A percentile compares a stretch with the other conserved stretches of the same genome.
Evolutionary conservation across 2,329 filamentous ascomycete species (phyloP).

Genomic region (Xylaria digitata): DNA sequence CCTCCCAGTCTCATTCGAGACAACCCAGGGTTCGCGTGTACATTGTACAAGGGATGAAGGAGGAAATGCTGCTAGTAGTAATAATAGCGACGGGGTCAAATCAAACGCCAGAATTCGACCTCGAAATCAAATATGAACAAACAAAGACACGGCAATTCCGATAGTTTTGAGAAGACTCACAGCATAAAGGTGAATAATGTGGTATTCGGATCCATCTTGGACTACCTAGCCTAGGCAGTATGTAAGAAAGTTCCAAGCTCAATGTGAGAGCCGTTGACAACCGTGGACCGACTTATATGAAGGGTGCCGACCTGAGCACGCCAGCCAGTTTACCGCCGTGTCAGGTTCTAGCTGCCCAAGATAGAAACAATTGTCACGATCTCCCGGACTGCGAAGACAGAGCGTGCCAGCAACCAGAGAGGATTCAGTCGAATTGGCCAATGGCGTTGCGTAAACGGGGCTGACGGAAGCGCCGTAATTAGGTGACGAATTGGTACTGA

Average conservation of each 20-base stretch:
- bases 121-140: conserved; percentile 14
- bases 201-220: conserved; percentile 68
- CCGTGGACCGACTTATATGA: conserved; percentile 23
- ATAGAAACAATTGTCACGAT: conserved; percentile 29
- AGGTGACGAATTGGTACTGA: conserved; percentile 24
- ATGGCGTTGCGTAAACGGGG: conserved; percentile 34
- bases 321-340: conserved; percentile 32
- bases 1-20: conserved; percentile 17
- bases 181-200: conserved; percentile 76
- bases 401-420: conserved; percentile 24
- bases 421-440: conserved; percentile 36
- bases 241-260: not conserved
- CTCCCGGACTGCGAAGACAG: conserved; percentile 20
- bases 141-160: conserved; percentile 34
- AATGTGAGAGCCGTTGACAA: not conserved
- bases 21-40: conserved; percentile 13
- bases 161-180: conserved; percentile 60
- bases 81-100: conserved; percentile 2
- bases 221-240: not conserved
- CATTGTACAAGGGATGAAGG: conserved; percentile 35
- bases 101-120: not conserved
- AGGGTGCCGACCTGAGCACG: conserved; percentile 11
- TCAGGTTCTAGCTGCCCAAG: conserved; percentile 26
- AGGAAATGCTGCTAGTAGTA: conserved; percentile 17
- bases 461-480: conserved; percentile 46